Base-by-base conservation (phyloP, 164 flowering plant species). In the Sedum album region DNA sequence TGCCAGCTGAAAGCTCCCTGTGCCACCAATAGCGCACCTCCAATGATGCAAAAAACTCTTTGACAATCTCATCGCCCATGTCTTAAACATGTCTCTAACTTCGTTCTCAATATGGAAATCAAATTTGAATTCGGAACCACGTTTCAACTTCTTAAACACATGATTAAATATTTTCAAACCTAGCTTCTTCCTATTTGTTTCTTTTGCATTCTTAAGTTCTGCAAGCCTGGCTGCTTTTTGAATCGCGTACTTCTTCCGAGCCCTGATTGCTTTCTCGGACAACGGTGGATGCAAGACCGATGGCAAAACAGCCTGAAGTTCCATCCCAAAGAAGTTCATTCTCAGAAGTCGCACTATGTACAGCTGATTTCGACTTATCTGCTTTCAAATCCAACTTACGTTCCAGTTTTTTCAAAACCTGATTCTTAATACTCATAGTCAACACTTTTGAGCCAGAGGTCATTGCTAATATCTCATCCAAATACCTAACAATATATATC, bases 261-360 rank as follows among this genome's bases (percentile, higher is more conserved):
- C 97, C 75, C 99, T 79, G 1, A 87, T 86, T 0, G 97, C 99
- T 70, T 90, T 90, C 35, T 90, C 92, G 1, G 96, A 85, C 79
- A 82, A 75, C 1, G 86, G 88, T 0, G 89, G 93, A 70, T 76
- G 84, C 79, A 94, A 76, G 76, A 91, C 81, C 7, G 93, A 90
- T 41, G 97, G 99, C 0, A 78, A 71, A 31, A 94, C 97, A 5
- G 96, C 96, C 79, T 80, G 99, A 72, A 94, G 74, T 71, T 87
- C 97, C 94, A 91, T 87, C 13, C 96, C 97, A 61, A 90, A 57
- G 73, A 91, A 91, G 20, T 72, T 83, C 39, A 94, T 88, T 90
- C 77, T 94, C 97, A 1, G 87, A 81, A 3, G 80, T 84, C 7
- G 96, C 88, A 81, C 97, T 90, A 67, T 88, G 99, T 39, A 94